A percentile compares a stretch with the other conserved stretches of the same genome.
Evolutionary conservation across 306 rosid genomes (phyloP).

Genomic region (Vigna mungo): DNA sequence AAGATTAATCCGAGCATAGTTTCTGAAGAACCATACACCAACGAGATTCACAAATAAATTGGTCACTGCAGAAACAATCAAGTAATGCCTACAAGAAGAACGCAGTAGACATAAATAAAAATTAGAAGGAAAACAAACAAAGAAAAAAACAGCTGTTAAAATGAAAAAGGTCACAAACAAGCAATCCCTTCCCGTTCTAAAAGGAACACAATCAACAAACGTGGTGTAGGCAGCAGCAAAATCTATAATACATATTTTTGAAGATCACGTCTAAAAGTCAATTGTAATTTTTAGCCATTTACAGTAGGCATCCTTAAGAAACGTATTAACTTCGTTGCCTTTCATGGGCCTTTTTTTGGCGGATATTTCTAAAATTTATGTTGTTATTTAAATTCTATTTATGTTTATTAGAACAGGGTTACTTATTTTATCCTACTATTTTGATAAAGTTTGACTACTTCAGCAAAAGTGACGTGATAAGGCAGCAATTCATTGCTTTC

Average conservation of each 20-base stretch:
- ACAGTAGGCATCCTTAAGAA: not conserved
- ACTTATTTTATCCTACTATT: constrained; percentile 17
- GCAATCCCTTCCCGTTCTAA: not conserved
- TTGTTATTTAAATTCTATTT: constrained; percentile 1
- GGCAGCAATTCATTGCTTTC: constrained; percentile 12
- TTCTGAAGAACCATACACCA: constrained; percentile 99
- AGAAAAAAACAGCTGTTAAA: not conserved
- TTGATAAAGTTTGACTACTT: constrained; percentile 20
- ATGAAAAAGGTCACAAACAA: constrained; percentile 23
- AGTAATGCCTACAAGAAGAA: constrained; percentile 82
- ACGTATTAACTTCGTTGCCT: not conserved
- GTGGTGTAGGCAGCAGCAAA: constrained; percentile 21
- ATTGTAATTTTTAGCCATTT: constrained; percentile 7
- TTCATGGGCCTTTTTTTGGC: not conserved
- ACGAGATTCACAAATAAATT: constrained; percentile 93
- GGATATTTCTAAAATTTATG: constrained; percentile 4
- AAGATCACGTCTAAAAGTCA: constrained; percentile 11
- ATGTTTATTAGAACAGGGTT: not conserved
- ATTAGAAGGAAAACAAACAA: not conserved
- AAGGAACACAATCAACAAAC: constrained; percentile 35
- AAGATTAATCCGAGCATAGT: constrained; percentile 92
- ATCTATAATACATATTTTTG: constrained; percentile 2
- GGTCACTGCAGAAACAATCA: constrained; percentile 93
- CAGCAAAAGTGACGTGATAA: not conserved
- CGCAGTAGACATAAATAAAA: constrained; percentile 45